These are phyloP conservation scores for Davidsoniella australis DNA, from an alignment of 2,329 filamentous ascomycete genomes.

Conservation along the genomic window DNA sequence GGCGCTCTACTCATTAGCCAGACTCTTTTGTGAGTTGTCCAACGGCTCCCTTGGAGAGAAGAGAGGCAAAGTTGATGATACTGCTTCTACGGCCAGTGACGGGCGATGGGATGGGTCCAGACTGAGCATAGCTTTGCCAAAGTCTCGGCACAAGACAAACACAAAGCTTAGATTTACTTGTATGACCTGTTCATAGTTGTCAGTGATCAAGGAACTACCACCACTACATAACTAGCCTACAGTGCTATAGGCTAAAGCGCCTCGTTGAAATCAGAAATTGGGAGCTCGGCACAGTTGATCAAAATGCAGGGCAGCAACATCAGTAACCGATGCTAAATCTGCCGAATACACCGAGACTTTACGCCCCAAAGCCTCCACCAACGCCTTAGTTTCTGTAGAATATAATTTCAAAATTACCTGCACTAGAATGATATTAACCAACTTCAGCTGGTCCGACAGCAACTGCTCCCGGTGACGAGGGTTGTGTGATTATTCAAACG, in stretches of 20 bases:
- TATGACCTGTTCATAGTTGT: conserved; percentile 36
- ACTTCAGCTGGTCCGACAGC: conserved; percentile 41
- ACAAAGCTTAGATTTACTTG: conserved; percentile 76
- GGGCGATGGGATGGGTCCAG: conserved; percentile 30
- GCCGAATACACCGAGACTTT: conserved; percentile 50
- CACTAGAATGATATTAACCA: conserved; percentile 37
- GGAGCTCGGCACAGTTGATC: conserved; percentile 67
- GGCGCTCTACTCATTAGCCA: conserved; percentile 58
- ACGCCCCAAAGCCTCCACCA: conserved; percentile 48
- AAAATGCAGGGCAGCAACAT: conserved; percentile 56
- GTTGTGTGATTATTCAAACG: conserved; percentile 39
- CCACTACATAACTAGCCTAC: conserved; percentile 10
- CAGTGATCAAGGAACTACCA: conserved; percentile 2
- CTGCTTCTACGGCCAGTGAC: conserved; percentile 41
- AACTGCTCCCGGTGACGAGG: conserved; percentile 37
- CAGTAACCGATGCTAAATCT: conserved; percentile 45
- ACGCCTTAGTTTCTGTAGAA: conserved; percentile 35
- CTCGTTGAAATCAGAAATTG: conserved; percentile 59
- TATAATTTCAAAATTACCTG: conserved; percentile 23
- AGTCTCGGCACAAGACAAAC: conserved; percentile 61
- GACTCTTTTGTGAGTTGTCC: conserved; percentile 72
- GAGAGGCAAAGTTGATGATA: conserved; percentile 71
- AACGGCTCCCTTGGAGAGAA: conserved; percentile 72
- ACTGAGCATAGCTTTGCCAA: conserved; percentile 61
- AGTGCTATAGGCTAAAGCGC: conserved; percentile 18